Conservation (phyloP, 2,329 filamentous ascomycete genomes). For the Nakataea oryzae region DNA sequence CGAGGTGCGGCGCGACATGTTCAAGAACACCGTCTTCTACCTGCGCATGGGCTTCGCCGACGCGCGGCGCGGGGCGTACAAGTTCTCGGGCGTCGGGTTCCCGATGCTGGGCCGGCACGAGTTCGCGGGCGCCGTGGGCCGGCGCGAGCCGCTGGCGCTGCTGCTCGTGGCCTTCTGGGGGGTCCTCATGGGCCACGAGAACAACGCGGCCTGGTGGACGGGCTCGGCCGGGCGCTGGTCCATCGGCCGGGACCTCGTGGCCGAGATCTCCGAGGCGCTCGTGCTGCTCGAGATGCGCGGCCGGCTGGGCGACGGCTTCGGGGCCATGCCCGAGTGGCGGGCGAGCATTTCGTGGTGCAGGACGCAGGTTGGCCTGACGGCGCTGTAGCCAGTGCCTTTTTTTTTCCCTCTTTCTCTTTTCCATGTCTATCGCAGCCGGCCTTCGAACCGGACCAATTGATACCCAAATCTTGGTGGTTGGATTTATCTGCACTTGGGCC, state of each 20-base stretch:
- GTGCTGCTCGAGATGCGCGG: constrained; percentile 4
- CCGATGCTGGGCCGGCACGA: constrained; percentile 2
- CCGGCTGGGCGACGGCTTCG: constrained; percentile 2
- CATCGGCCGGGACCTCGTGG: constrained; percentile 2
- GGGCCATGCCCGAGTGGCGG: constrained; percentile 3
- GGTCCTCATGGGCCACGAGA: constrained; percentile 2
- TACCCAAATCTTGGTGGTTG: too few species aligned
- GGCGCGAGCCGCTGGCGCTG: constrained; percentile 3
- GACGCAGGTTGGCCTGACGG: neutral
- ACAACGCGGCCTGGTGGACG: constrained; percentile 4
- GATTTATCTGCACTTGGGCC: too few species aligned
- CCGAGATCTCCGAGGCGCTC: constrained; percentile 3
- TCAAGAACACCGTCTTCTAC: constrained; percentile 3
- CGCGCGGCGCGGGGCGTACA: neutral
- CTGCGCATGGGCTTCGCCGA: constrained; percentile 3
- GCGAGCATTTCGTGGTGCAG: constrained; percentile 1
- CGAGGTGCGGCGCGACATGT: constrained; percentile 3
- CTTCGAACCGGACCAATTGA: too few species aligned
- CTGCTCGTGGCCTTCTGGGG: constrained; percentile 2
- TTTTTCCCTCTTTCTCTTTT: neutral
- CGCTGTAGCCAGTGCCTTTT: neutral
- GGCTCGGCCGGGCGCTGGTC: neutral
- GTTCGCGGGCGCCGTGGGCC: neutral
- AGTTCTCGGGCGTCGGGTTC: constrained; percentile 1
- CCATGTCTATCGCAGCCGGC: too few species aligned